phyloP scores from a whole-genome alignment of 176 grass and related monocot species.

The maize (Zea mays) region DNA sequence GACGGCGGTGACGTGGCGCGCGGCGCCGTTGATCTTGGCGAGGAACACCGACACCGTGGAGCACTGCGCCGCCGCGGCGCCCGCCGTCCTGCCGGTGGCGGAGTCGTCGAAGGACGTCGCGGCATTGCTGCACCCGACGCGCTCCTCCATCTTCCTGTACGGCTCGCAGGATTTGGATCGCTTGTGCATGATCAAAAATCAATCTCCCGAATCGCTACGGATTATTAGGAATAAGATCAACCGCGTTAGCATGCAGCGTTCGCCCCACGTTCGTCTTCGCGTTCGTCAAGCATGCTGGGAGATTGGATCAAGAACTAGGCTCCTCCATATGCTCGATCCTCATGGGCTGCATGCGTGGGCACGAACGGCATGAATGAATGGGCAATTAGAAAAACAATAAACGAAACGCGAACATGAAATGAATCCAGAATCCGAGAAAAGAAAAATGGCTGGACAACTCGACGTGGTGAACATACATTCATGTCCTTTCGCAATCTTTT shows the following conservation, averaged over 20 bases:
- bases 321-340: slow-evolving; percentile 30
- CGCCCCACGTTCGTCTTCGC: background rate
- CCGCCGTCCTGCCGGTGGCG: slow-evolving; percentile 24
- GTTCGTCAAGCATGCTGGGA: slow-evolving; percentile 9
- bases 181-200: slow-evolving; percentile 35
- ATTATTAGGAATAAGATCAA: background rate
- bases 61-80: slow-evolving; percentile 55
- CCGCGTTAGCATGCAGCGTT: slow-evolving; percentile 11
- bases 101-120: slow-evolving; percentile 54
- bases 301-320: slow-evolving; percentile 14
- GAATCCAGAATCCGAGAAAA: background rate
- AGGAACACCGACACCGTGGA: slow-evolving; percentile 64
- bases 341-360: slow-evolving; percentile 40
- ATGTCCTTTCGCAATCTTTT: background rate
- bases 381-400: background rate
- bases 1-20: slow-evolving; percentile 53
- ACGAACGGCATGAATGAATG: background rate
- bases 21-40: slow-evolving; percentile 52
- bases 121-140: slow-evolving; percentile 7
- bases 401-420: background rate
- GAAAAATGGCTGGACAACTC: background rate
- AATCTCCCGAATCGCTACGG: background rate
- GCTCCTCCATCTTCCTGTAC: slow-evolving; percentile 37
- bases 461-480: slow-evolving; percentile 23
- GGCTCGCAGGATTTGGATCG: slow-evolving; percentile 53